Evolutionary conservation across 495 filamentous ascomycete genomes (phyloP), one percentile per base, ranked within the genome.

Genomic region (Opeltia flavorubescens): DNA sequence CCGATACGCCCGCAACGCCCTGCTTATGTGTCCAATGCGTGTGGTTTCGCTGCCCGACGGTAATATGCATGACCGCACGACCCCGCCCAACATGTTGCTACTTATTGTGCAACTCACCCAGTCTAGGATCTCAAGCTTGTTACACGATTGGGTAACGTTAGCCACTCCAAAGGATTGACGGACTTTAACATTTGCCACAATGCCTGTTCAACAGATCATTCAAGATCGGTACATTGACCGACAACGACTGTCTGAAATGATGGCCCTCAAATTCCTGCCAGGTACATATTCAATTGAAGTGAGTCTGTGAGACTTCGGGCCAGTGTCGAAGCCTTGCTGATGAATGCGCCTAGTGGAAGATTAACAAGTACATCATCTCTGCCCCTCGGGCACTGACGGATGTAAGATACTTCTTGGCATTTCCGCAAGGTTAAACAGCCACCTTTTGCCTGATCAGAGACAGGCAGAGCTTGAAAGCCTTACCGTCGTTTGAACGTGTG

Each of bases 331-430:
- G 3, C 3, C 13, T 20, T 12, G n/a, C n/a, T n/a, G 26, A 5
- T 13, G 4, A 4, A 44, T 3, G 12, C 13, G 27, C 4, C 3
- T 27, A 47, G 44, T 47, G 35, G 34, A 42, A 36, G 3, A 47
- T 43, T 28, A 48, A 51, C 12, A 29, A 44, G 38, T 51, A 44
- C 44, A 48, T 51, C 1, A 46, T 51, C 20, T 35, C 5, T 28
- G 43, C 44, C 35, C 49, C 49, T 12, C 5, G 11, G 33, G 9
- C 27, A 12, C 24, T 49, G 24, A 49, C 23, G 7, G 39, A 49
- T 17, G 47, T 49, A 49, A 17, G 36, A 17, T 4, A 17, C 27
- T 35, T n/a, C 8, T 18, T 43, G 20, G 20, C 4, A 3, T 13
- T 42, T 8, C 36, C 20, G 23, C 11, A 41, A 36, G 4, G 12